These are phyloP conservation scores for Zarea fungicola DNA, from an alignment of 2,329 filamentous ascomycete species.

Conservation along the genomic window DNA sequence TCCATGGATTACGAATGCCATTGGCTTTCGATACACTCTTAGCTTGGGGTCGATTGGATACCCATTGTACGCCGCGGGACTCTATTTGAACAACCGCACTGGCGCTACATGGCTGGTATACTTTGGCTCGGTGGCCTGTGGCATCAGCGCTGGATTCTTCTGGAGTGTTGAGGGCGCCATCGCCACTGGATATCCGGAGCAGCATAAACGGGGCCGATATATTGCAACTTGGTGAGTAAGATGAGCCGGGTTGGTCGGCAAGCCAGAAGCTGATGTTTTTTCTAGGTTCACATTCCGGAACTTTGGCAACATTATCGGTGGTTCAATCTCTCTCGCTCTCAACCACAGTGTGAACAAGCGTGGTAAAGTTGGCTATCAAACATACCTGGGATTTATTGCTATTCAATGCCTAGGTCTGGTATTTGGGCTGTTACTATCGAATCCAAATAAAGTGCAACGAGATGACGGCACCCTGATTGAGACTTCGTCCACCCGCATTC, in stretches of 20 bases:
- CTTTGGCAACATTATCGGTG: slow-evolving; percentile 1
- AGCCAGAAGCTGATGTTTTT: background rate
- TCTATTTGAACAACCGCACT: slow-evolving; percentile 61
- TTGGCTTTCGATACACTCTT: slow-evolving; percentile 34
- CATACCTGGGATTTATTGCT: slow-evolving; percentile 36
- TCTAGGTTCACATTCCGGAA: background rate
- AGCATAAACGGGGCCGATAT: slow-evolving; percentile 52
- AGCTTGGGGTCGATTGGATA: slow-evolving; percentile 50
- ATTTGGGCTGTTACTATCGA: slow-evolving; percentile 37
- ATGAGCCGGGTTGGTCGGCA: background rate
- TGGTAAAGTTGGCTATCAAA: background rate
- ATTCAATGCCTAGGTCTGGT: slow-evolving; percentile 41
- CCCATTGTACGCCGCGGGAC: slow-evolving; percentile 57
- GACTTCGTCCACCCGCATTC: slow-evolving; percentile 21
- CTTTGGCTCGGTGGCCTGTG: slow-evolving; percentile 57
- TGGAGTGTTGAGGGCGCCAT: slow-evolving; percentile 66
- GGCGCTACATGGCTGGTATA: slow-evolving; percentile 59
- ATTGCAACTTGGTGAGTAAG: slow-evolving; percentile 40
- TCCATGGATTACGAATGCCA: slow-evolving; percentile 32
- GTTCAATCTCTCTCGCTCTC: background rate
- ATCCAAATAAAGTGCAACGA: slow-evolving; percentile 39
- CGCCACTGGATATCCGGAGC: slow-evolving; percentile 58
- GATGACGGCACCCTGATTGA: slow-evolving; percentile 35
- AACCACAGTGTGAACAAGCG: background rate
- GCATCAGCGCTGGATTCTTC: slow-evolving; percentile 59